Evolutionary conservation across 805 yeast genomes (phyloP).

Genomic region (Candida sonorensis): DNA sequence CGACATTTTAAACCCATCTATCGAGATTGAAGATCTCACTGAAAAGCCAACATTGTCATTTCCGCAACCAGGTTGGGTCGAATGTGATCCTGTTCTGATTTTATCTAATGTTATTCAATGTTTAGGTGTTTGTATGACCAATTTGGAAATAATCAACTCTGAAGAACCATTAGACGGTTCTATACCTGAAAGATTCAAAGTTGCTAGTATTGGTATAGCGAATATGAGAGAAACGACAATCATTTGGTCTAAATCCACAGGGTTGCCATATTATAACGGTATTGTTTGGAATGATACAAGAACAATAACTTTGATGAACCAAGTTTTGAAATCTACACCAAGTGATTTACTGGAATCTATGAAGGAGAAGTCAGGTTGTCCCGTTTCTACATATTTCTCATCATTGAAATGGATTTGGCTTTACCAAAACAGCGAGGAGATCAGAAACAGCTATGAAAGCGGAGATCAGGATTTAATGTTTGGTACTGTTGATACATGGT

Average conservation of each 20-base stretch:
- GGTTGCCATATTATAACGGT: conserved; percentile 77
- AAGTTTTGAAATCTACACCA: conserved; percentile 47
- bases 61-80: conserved; percentile 90
- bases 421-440: conserved; percentile 66
- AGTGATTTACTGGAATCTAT: conserved; percentile 51
- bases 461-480: conserved; percentile 74
- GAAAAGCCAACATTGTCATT: conserved; percentile 62
- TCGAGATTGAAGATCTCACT: conserved; percentile 56
- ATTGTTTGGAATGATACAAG: conserved; percentile 96
- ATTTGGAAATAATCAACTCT: conserved; percentile 50
- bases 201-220: conserved; percentile 79
- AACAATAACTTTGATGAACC: conserved; percentile 64
- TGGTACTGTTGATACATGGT: conserved; percentile 94
- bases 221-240: conserved; percentile 94
- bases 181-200: conserved; percentile 32
- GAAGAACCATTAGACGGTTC: conserved; percentile 31
- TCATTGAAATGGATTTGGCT: conserved; percentile 89
- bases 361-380: conserved; percentile 70
- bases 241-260: conserved; percentile 81
- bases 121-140: conserved; percentile 55
- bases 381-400: conserved; percentile 85
- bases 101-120: conserved; percentile 77
- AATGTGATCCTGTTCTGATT: conserved; percentile 81
- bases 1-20: conserved; percentile 37
- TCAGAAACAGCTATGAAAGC: conserved; percentile 59